Evolutionary conservation across 371 early-diverging fungal genomes (phyloP).

Genomic region (Mortierella sp.): DNA sequence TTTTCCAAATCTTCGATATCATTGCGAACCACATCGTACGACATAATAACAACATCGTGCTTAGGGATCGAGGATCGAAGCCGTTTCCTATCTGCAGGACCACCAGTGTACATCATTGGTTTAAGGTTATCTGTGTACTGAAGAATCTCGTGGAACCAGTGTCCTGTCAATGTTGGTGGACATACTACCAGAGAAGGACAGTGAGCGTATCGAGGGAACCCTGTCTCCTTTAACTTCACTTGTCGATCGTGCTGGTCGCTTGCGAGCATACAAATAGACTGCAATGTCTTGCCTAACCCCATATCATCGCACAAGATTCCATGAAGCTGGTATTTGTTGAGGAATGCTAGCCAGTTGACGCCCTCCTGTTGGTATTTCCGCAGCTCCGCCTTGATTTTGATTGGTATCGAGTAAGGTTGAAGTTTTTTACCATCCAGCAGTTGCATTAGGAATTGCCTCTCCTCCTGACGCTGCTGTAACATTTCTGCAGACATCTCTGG

Average conservation of each 20-base stretch:
- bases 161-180: constrained; percentile 96
- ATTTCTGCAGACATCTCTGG: constrained; percentile 86
- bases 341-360: constrained; percentile 98
- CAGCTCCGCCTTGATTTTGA: constrained; percentile 92
- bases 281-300: constrained; percentile 99
- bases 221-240: constrained; percentile 70
- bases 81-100: constrained; percentile 82
- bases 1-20: constrained; percentile 87
- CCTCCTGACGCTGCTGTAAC: constrained; percentile 83
- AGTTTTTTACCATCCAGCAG: constrained; percentile 90
- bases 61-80: constrained; percentile 63
- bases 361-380: constrained; percentile 98
- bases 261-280: constrained; percentile 96
- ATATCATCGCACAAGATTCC: constrained; percentile 99
- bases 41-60: constrained; percentile 91
- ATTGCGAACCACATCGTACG: constrained; percentile 97
- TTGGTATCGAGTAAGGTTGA: constrained; percentile 89
- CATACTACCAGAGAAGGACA: constrained; percentile 96
- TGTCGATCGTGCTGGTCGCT: constrained; percentile 86
- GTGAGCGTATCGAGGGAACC: constrained; percentile 73
- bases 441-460: constrained; percentile 93
- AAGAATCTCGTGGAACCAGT: constrained; percentile 98
- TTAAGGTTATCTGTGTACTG: constrained; percentile 83
- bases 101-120: constrained; percentile 90
- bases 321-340: constrained; percentile 95